Base-by-base conservation (phyloP, 2,329 filamentous ascomycete species). In the Colletotrichum sp. region DNA sequence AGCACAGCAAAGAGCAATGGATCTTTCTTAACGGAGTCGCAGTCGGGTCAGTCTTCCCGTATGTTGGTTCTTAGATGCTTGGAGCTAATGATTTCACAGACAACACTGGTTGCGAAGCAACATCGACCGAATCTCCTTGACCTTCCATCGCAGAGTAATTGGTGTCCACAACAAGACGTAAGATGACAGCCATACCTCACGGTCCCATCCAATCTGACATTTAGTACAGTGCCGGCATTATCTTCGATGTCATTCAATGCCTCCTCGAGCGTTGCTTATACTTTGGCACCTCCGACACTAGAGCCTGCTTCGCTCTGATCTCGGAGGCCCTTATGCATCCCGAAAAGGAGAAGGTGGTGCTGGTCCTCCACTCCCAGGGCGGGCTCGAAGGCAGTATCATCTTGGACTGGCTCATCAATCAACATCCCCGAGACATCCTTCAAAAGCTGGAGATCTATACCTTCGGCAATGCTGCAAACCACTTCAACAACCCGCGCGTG, bases 181-280 rank as follows among this genome's bases (percentile, higher is more conserved):
- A 6, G 70, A n/a, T 8, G 6, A 4, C 7, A 28, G 5, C 6
- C 4, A 21, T 52, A 13, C 18, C 12, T 7, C 13, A 3, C 4
- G 1, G 1, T 52, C 3, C n/a, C 6, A 52, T 4, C 3, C 43
- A 52, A 0, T 52, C 7, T 74, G 36, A 73, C 39, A 34, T 18
- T 1, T 1, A 6, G 2, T 6, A 2, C 24, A 73, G 73, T 78
- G 92, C 87, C 2, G 95, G 95, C 3, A 90, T 96, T 64, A 82
- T 96, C 18, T 95, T 96, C 78, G 95, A 97, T 79, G 86, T 96
- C 1, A 83, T 96, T 30, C 93, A 97, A 83, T 96, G 94, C 79
- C 86, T 97, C 13, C 87, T 96, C 77, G 94, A 97, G 82, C 91
- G 95, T 55, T 93, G 93, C 82, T 92, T 96, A 79, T 88, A 88